Base-by-base conservation (phyloP, 352 stramenopile species). In the Phytophthora macrochlamydospora region DNA sequence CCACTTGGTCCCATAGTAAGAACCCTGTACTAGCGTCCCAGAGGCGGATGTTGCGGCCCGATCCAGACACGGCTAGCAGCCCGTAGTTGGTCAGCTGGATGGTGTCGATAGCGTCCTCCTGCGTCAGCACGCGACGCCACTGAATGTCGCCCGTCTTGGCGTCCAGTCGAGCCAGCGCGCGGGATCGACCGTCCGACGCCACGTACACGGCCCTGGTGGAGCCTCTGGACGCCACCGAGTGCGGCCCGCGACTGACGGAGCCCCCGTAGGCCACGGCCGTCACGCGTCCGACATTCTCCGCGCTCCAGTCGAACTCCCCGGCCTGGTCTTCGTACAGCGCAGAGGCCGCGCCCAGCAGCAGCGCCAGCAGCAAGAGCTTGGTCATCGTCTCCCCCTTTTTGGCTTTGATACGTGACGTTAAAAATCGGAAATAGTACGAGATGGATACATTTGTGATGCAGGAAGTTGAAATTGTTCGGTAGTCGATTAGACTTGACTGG, bases 281-380 rank as follows among this genome's bases (percentile, higher is more conserved):
- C 4, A 79, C 82, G 11, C 78, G 73, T 30, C 87, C 87, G 13
- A 95, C 49, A 56, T 92, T 81, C 65, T 91, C 56, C 12, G 75
- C 59, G 50, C 78, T 87, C 85, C 85, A 95, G 79, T 95, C 87
- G 53, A 93, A 85, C 57, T 93, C 69, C 2, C 85, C 87, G 4
- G 79, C 83, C 59, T 95, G 87, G 65, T 95, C 87, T 40, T 87
- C 81, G 65, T 81, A 93, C 48, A 95, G 78, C 14, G 70, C 84
- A 49, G 33, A 53, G 29, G 66, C 45, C 13, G 48, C 29, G 24
- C 66, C 49, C 43, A 57, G 46, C 24, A 79, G 42, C n/a, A 71
- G 60, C 48, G 75, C 55, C 52, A 61, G 43, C 42, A 46, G 60
- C 62, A 67, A 51, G 54, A 68, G 77, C 42, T 61, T 64, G 11